Evolutionary conservation across 2,329 filamentous ascomycete genomes (phyloP).

Genomic region (Colletotrichum siamense): DNA sequence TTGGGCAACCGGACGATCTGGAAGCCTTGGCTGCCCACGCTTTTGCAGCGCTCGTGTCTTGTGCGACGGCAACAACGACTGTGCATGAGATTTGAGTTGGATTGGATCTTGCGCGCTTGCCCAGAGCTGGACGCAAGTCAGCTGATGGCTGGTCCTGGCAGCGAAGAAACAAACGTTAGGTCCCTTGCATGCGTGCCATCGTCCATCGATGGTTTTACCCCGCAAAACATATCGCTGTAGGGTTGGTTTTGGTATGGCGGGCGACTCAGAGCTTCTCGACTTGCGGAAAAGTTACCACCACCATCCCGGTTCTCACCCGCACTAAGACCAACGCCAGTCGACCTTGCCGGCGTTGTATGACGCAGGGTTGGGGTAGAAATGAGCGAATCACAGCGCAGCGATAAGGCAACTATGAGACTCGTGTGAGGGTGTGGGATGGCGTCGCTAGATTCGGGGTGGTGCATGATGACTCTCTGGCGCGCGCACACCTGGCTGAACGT

Average conservation of each 20-base stretch:
- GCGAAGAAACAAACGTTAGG: not conserved
- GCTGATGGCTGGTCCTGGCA: not conserved
- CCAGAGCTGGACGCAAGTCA: not conserved
- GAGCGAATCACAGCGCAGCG: slow-evolving; percentile 10
- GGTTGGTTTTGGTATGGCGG: not conserved
- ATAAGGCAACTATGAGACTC: slow-evolving; percentile 16
- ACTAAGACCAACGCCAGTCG: slow-evolving; percentile 6
- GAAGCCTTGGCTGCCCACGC: not conserved
- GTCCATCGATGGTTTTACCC: slow-evolving; percentile 6
- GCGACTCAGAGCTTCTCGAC: slow-evolving; percentile 5
- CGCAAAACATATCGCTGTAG: slow-evolving; percentile 2
- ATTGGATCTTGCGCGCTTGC: not conserved
- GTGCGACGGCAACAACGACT: not conserved
- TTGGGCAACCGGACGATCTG: slow-evolving; percentile 10
- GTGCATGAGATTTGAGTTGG: not conserved
- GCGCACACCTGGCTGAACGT: not conserved
- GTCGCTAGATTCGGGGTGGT: slow-evolving; percentile 6
- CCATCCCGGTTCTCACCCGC: slow-evolving; percentile 9
- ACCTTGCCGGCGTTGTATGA: slow-evolving; percentile 15
- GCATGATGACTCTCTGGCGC: slow-evolving; percentile 11
- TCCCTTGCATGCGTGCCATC: slow-evolving; percentile 2
- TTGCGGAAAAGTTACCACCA: not conserved
- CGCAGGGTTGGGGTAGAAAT: slow-evolving; percentile 1
- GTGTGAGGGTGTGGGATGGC: slow-evolving; percentile 7
- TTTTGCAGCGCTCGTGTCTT: not conserved